Conservation (phyloP, 1,284 basidiomycete genomes). For the Trametes polyzona region DNA sequence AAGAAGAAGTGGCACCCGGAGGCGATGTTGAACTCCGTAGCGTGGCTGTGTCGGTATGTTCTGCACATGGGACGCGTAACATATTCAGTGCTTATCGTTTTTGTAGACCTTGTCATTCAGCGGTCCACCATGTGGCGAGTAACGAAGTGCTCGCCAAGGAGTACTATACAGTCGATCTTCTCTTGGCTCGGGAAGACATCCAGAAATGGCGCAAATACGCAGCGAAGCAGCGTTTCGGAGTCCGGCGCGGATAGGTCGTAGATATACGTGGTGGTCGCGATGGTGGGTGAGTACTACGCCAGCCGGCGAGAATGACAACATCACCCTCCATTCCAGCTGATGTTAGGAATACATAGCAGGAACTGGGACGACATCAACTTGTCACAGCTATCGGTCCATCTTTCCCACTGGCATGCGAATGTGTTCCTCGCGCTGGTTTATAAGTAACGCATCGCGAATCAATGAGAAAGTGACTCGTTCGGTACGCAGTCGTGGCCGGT, state of each 20-base stretch:
- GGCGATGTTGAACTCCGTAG: constrained; percentile 55
- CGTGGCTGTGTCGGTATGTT: constrained; percentile 57
- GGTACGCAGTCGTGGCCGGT: too few relatives aligned
- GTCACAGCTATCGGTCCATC: too few relatives aligned
- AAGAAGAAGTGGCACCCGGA: constrained; percentile 60
- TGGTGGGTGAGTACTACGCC: too few relatives aligned
- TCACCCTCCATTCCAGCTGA: too few relatives aligned
- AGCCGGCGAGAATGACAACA: too few relatives aligned
- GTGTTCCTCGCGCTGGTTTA: too few relatives aligned
- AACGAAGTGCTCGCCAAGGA: constrained; percentile 54
- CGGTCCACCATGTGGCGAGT: constrained; percentile 51
- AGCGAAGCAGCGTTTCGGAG: constrained; percentile 52
- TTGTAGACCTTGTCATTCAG: constrained; percentile 50
- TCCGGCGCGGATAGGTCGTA: constrained; percentile 35
- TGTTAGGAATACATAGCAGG: too few relatives aligned
- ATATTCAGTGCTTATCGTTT: not conserved
- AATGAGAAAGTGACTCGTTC: too few relatives aligned
- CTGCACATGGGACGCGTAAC: not conserved
- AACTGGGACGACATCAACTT: too few relatives aligned
- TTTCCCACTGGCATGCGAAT: too few relatives aligned
- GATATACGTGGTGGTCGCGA: too few relatives aligned
- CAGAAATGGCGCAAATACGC: constrained; percentile 58
- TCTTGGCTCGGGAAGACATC: constrained; percentile 56
- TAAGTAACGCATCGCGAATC: too few relatives aligned
- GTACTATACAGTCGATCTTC: constrained; percentile 52